Evolutionary conservation across 768 basidiomycete species (phyloP).

Genomic region (Naematelia aurantialba): DNA sequence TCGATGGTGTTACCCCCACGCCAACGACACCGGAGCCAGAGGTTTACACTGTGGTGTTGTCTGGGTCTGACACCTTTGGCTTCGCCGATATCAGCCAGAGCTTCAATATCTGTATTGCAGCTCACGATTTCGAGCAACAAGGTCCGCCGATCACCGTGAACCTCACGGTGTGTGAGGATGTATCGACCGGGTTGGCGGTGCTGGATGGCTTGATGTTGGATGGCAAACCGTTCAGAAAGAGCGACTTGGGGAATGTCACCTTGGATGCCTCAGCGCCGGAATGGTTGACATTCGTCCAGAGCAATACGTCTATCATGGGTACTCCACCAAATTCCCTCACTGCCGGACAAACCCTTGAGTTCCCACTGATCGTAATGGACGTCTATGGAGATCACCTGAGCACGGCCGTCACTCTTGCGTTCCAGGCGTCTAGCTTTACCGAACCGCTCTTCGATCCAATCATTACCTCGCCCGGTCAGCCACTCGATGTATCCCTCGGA

Average conservation of each 20-base stretch:
- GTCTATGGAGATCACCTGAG: slow-evolving; percentile 25
- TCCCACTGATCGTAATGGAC: slow-evolving; percentile 2
- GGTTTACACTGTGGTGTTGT: slow-evolving; percentile 59
- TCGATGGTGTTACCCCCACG: slow-evolving; percentile 71
- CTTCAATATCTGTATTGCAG: slow-evolving; percentile 65
- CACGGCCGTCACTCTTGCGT: slow-evolving; percentile 62
- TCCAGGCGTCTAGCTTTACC: slow-evolving; percentile 71
- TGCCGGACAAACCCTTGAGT: neutral
- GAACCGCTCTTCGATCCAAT: slow-evolving; percentile 58
- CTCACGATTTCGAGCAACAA: slow-evolving; percentile 34
- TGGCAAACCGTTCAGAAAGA: slow-evolving; percentile 50
- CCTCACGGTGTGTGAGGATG: slow-evolving; percentile 60
- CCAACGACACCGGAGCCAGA: slow-evolving; percentile 51
- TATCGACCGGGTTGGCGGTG: slow-evolving; percentile 51
- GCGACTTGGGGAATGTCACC: slow-evolving; percentile 48
- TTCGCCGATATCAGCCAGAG: slow-evolving; percentile 61
- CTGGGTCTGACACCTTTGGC: slow-evolving; percentile 69
- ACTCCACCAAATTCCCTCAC: slow-evolving; percentile 52
- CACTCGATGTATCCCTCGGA: slow-evolving; percentile 56
- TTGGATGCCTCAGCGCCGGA: slow-evolving; percentile 60
- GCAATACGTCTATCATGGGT: slow-evolving; percentile 62
- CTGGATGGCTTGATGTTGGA: slow-evolving; percentile 56
- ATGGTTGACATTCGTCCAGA: slow-evolving; percentile 17
- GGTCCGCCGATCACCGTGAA: slow-evolving; percentile 62
- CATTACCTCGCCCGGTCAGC: slow-evolving; percentile 55